Conservation (phyloP, 176 grass and related monocot species). For the Phragmites australis region DNA sequence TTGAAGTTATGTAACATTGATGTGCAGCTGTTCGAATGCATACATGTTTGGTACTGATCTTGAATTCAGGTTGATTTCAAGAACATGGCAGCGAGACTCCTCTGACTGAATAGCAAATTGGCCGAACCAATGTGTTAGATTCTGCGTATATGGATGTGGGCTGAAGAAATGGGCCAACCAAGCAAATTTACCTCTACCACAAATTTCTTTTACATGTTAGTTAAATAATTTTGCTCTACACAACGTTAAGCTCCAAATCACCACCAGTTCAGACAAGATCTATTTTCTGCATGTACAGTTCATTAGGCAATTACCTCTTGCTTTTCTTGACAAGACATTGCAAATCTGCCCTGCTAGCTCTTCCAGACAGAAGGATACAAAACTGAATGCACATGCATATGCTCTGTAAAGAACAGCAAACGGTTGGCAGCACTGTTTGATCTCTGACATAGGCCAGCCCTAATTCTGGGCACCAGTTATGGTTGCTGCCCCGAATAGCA, state of each 20-base stretch:
- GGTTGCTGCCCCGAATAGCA: conserved; percentile 19
- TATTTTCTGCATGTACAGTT: not conserved
- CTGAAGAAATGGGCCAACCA: not conserved
- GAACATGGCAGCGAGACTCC: not conserved
- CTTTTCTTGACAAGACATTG: not conserved
- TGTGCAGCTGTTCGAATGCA: not conserved
- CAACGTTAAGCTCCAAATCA: not conserved
- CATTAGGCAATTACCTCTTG: not conserved
- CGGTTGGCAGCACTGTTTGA: conserved; percentile 14
- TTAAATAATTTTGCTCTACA: not conserved
- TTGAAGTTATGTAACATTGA: not conserved
- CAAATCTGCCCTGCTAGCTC: not conserved
- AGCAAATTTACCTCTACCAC: not conserved
- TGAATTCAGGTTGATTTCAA: not conserved
- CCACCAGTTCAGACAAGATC: not conserved
- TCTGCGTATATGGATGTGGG: not conserved
- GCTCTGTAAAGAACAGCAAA: conserved; percentile 22
- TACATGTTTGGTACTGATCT: not conserved
- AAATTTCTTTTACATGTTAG: not conserved
- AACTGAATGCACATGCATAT: conserved; percentile 18
- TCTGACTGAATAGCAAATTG: not conserved
- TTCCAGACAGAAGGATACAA: not conserved
- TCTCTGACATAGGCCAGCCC: not conserved
- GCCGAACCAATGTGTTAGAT: not conserved
- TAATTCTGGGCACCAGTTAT: conserved; percentile 21